Conservation (phyloP, 225 moss, liverwort and hornwort genomes). For the Polytrichum formosum region DNA sequence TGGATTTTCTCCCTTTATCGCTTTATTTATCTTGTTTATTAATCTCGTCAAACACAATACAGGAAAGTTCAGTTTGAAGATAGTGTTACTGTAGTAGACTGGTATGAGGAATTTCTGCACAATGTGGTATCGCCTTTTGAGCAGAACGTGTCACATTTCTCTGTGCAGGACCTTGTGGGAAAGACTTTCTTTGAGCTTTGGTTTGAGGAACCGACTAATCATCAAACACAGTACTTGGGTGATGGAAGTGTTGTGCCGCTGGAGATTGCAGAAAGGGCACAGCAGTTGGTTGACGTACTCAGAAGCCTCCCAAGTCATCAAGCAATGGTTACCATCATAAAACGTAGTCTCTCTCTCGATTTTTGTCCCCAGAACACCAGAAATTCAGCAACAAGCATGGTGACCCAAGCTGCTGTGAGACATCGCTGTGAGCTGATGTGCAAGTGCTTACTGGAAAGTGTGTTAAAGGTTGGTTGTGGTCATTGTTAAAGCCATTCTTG, state of each 20-base stretch:
- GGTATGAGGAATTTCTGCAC: neutral
- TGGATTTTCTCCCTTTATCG: no score
- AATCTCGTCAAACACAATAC: no score
- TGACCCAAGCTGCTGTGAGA: constrained; percentile 79
- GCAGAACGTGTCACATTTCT: neutral
- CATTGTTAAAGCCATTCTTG: no score
- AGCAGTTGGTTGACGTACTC: constrained; percentile 92
- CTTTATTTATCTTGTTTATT: no score
- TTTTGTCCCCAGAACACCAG: constrained; percentile 79
- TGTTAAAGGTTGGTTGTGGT: constrained; percentile 58
- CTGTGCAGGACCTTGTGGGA: constrained; percentile 86
- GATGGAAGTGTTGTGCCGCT: constrained; percentile 77
- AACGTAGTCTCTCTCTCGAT: constrained; percentile 85
- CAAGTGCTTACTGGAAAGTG: constrained; percentile 90
- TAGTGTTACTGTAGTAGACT: neutral
- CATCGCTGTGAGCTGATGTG: constrained; percentile 96
- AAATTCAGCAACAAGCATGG: constrained; percentile 69
- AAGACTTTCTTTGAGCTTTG: constrained; percentile 95
- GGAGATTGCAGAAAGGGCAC: constrained; percentile 72
- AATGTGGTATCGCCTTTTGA: constrained; percentile 6
- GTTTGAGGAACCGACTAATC: constrained; percentile 84
- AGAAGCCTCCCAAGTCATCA: constrained; percentile 76
- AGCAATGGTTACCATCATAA: constrained; percentile 83
- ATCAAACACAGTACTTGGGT: constrained; percentile 58
- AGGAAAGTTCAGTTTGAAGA: no score